phyloP scores from a whole-genome alignment of 2,329 filamentous ascomycete species.

The Ophiosphaerella korrae region DNA sequence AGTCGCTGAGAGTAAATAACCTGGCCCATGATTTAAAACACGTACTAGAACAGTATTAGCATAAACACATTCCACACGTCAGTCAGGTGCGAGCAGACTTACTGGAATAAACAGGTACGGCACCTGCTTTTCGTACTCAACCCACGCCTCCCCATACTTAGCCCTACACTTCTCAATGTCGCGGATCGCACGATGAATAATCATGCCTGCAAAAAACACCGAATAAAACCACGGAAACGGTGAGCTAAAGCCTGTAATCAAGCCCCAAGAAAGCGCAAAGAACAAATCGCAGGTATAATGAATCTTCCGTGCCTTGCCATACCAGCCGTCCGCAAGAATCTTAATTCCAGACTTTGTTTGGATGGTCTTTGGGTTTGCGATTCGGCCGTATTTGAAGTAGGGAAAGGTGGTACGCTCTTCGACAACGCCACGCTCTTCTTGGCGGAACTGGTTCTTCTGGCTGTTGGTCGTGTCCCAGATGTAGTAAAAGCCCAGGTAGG shows the following conservation, averaged over 20 bases:
- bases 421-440: conserved; percentile 72
- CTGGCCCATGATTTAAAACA: conserved; percentile 11
- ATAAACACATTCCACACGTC: not conserved
- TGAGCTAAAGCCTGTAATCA: conserved; percentile 80
- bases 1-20: no score
- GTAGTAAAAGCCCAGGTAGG: conserved; percentile 86
- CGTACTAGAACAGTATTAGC: conserved; percentile 3
- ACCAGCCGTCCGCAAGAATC: conserved; percentile 80
- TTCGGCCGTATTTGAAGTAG: conserved; percentile 83
- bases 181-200: conserved; percentile 74
- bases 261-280: conserved; percentile 77
- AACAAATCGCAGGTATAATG: conserved; percentile 82
- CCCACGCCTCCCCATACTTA: conserved; percentile 84
- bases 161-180: conserved; percentile 76
- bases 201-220: conserved; percentile 79
- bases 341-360: conserved; percentile 73
- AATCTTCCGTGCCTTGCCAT: conserved; percentile 76
- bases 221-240: conserved; percentile 92
- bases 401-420: conserved; percentile 80
- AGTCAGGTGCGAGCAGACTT: conserved; percentile 14
- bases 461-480: conserved; percentile 91
- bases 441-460: conserved; percentile 91
- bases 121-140: conserved; percentile 77
- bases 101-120: conserved; percentile 84
- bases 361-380: conserved; percentile 82